A percentile compares a stretch with the other conserved stretches of the same genome.
Conservation (phyloP, 1,139 yeast genomes). For the Blastobotrys malaysiensis region DNA sequence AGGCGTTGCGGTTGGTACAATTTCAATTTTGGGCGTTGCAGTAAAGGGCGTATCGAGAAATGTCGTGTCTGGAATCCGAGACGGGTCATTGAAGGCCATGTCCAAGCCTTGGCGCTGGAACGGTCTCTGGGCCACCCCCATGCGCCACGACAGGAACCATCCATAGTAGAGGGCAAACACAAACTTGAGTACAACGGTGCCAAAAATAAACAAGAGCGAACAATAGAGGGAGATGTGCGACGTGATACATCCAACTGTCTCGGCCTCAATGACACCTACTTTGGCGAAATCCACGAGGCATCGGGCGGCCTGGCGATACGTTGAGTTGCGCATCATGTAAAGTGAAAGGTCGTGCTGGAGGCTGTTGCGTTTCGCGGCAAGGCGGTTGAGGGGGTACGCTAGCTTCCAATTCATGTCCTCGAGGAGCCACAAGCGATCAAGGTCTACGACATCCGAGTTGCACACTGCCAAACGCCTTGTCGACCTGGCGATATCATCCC, state of each 20-base stretch:
- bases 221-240: constrained; percentile 63
- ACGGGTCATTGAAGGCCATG: background rate
- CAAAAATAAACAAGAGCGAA: constrained; percentile 68
- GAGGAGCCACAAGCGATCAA: constrained; percentile 64
- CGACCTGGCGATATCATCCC: constrained; percentile 64
- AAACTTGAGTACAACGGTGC: constrained; percentile 65
- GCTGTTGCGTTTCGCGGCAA: constrained; percentile 22
- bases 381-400: constrained; percentile 12
- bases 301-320: constrained; percentile 48
- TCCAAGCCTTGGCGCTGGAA: background rate
- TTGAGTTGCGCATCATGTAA: constrained; percentile 7
- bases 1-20: background rate
- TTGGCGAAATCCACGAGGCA: constrained; percentile 75
- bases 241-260: constrained; percentile 80
- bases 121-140: constrained; percentile 11
- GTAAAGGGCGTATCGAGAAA: background rate
- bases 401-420: constrained; percentile 49
- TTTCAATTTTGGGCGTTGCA: background rate
- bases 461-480: constrained; percentile 65
- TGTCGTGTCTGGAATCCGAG: background rate
- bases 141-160: constrained; percentile 46
- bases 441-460: constrained; percentile 77
- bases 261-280: constrained; percentile 77
- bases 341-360: constrained; percentile 16
- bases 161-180: constrained; percentile 78